Base-by-base conservation (phyloP, 345 rosid species). In the Eucalyptus guilfoylei region DNA sequence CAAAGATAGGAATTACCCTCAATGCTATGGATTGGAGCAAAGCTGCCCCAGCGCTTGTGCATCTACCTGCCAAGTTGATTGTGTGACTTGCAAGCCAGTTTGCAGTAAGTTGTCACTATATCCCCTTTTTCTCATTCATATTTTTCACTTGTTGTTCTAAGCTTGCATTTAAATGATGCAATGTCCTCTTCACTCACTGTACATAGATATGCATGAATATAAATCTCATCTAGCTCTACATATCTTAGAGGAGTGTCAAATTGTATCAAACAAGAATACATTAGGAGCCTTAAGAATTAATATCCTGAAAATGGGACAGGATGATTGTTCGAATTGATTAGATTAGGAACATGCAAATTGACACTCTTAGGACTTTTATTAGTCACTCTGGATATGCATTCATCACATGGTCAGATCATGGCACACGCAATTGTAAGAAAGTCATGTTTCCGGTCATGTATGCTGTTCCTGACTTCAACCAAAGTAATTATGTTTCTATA, bases 41-140 rank as follows among this genome's bases (percentile, higher is more conserved):
- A 34, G 13, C 44, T 93, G 98, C 90, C 98, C 95, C 4, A 85
- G 49, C 49, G 44, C 88, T 67, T 95, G 98, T 89, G 94, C 96
- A 15, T 86, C 86, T 80, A 92, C 91, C 87, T 96, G 96, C 85
- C 90, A 90, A 69, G 95, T 94, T 23, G 96, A 94, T 80, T 96
- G 98, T 17, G 91, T 89, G 67, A 93, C 95, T 88, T 95, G 96
- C 96, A 95, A 92, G 87, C 92, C 95, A 85, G 88, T 93, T 52
- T 96, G 98, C 90, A 89, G 94, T 95, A 94, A 88, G 94, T 87
- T 15, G 23, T 48, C 40, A 17, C 28, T 48, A 26, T 45, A 42
- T 14, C 47, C 81, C 47, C 26, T 80, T 80, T 80, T 50, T 88
- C 47, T 42, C 50, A 87, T 87, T 45, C 32, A 10, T 9, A 40